Percentiles rank a stretch among this genome's conserved stretches.
phyloP scores from a whole-genome alignment of 1,139 yeast genomes.

The Hemisphaericaspora xylofermentans region DNA sequence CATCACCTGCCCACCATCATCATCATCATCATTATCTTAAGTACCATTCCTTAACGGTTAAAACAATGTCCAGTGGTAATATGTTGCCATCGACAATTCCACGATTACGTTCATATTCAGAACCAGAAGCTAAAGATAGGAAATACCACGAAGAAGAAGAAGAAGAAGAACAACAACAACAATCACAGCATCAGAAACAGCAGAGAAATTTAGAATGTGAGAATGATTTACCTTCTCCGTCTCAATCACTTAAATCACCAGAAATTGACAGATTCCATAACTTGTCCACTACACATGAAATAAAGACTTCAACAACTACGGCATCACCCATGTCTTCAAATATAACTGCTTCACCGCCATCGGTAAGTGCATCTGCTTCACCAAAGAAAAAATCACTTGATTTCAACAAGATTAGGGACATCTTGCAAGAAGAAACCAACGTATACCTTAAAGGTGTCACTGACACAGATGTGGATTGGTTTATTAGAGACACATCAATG shows the following conservation, averaged over 20 bases:
- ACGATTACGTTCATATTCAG: background rate
- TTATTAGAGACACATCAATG: slow-evolving; percentile 35
- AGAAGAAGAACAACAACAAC: background rate
- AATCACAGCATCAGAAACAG: too few relatives aligned
- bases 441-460: slow-evolving; percentile 28
- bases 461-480: slow-evolving; percentile 49
- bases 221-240: too few relatives aligned
- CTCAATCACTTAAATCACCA: background rate
- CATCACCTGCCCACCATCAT: too few relatives aligned
- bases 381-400: slow-evolving; percentile 7
- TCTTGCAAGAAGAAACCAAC: slow-evolving; percentile 20
- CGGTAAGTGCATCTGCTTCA: background rate
- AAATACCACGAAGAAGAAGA: background rate
- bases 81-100: slow-evolving; percentile 1
- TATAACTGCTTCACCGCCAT: background rate
- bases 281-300: too few relatives aligned
- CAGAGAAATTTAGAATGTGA: too few relatives aligned
- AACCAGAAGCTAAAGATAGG: background rate
- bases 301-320: background rate
- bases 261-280: background rate
- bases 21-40: too few relatives aligned
- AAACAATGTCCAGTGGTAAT: background rate
- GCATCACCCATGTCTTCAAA: background rate
- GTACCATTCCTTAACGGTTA: background rate
- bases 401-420: slow-evolving; percentile 18